Base-by-base conservation (phyloP, 1,284 basidiomycete species). In the Boletellus deceptivus region DNA sequence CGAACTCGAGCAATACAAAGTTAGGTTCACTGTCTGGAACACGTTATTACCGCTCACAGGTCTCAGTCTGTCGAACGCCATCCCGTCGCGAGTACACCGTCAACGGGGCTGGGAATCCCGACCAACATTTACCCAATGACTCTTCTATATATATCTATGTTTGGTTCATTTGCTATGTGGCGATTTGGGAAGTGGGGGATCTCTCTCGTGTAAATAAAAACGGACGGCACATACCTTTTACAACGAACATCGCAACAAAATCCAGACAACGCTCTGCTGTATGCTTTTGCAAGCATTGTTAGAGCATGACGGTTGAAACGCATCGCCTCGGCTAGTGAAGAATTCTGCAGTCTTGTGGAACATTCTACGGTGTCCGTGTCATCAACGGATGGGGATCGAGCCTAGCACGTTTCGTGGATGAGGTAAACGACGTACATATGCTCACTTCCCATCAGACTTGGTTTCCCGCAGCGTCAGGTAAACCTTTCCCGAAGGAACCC, bases 311-410 rank as follows among this genome's bases (percentile, higher is more conserved):
- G 77, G 10, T 74, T 62, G 63, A 83, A 80, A 35, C 76, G 75
- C 58, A 77, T 67, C 11, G 72, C 77, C 25, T 64, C 45, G 14
- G 56, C 49, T 4, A 82, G 70, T 7, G 79, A 84, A 8, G 71
- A 53, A 93, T 87, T 17, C 70, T 77, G 55, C 83, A 4, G 72
- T 46, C 77, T 60, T 43, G 72, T 68, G 66, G 84, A 88, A 62
- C 80, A 83, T 2, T 69, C 65, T 20, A 88, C 85, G 47, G 90
- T 82, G 27, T 83, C 80, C 31, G 69, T 70, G 10, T 29, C 77
- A 83, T 86, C 68, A 86, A 92, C 2, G 86, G 88, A 64, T 90
- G 86, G 14, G 89, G 69, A 65, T 86, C 78, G 52, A 82, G 78
- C 77, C n/a, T n/a, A 80, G 25, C 45, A 39, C 46, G 46, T 48